Percentiles rank a stretch among this genome's conserved stretches.
Conservation (phyloP, 2,329 filamentous ascomycete species). For the Xylariaceae sp. region DNA sequence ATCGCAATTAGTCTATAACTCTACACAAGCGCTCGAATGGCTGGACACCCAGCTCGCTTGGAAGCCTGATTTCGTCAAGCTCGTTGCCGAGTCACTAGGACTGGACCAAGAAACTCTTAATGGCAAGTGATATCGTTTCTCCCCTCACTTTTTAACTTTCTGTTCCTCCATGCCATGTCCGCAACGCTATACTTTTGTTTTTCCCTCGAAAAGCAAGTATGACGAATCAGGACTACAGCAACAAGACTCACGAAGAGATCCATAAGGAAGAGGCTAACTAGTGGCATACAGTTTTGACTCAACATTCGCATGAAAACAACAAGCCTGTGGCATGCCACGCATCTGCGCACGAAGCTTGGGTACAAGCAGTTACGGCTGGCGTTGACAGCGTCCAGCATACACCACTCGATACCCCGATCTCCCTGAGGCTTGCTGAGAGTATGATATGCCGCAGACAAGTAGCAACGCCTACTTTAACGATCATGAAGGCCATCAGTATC, state of each 20-base stretch:
- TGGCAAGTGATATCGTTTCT: too few relatives aligned
- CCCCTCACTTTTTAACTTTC: too few relatives aligned
- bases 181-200: too few relatives aligned
- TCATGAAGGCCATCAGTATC: conserved; percentile 11
- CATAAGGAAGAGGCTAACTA: too few relatives aligned
- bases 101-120: conserved; percentile 12
- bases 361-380: conserved; percentile 8
- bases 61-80: conserved; percentile 13
- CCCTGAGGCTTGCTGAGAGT: not conserved
- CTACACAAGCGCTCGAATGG: conserved; percentile 9
- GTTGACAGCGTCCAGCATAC: conserved; percentile 12
- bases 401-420: conserved; percentile 8
- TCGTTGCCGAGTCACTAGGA: conserved; percentile 10
- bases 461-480: conserved; percentile 11
- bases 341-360: conserved; percentile 4
- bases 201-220: too few relatives aligned
- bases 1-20: conserved; percentile 8
- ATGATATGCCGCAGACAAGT: conserved; percentile 3
- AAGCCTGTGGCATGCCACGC: conserved; percentile 13
- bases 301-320: conserved; percentile 3
- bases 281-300: too few relatives aligned
- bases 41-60: conserved; percentile 7
- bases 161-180: too few relatives aligned
- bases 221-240: too few relatives aligned
- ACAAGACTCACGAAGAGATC: too few relatives aligned